These are phyloP conservation scores for Quercus lobata DNA, from an alignment of 331 rosid species.

Conservation along the genomic window DNA sequence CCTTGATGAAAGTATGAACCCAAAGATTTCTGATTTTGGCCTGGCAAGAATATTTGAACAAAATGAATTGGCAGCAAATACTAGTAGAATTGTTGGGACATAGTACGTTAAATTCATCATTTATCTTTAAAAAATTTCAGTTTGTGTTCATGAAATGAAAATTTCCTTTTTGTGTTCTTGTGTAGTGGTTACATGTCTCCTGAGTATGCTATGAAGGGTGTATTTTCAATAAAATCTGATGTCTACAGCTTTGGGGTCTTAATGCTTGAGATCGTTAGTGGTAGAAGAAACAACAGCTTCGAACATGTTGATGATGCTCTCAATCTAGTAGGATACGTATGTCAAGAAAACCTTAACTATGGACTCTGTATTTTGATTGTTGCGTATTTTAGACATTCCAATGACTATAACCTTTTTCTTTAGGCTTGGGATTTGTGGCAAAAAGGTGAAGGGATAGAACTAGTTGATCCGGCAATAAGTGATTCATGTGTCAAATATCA, in stretches of 20 bases:
- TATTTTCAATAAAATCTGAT: background rate
- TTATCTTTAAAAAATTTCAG: too few relatives aligned
- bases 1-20: too few relatives aligned
- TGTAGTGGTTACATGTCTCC: too few relatives aligned
- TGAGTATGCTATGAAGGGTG: background rate
- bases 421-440: slow-evolving; percentile 5
- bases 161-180: too few relatives aligned
- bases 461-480: background rate
- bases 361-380: too few relatives aligned
- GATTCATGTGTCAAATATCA: background rate
- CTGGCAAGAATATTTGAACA: too few relatives aligned
- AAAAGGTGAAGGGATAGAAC: background rate
- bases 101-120: too few relatives aligned
- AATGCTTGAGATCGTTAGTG: background rate
- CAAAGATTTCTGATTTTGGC: too few relatives aligned
- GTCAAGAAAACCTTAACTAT: background rate
- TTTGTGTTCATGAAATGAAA: too few relatives aligned
- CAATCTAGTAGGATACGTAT: background rate
- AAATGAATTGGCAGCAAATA: too few relatives aligned
- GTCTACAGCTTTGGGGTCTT: background rate
- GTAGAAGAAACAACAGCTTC: background rate
- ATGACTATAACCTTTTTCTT: background rate
- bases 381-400: too few relatives aligned
- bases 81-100: too few relatives aligned
- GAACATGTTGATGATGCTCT: background rate